These are phyloP conservation scores for Oryza brachyantha DNA, from an alignment of 176 grass and related monocot genomes.

Conservation along the genomic window DNA sequence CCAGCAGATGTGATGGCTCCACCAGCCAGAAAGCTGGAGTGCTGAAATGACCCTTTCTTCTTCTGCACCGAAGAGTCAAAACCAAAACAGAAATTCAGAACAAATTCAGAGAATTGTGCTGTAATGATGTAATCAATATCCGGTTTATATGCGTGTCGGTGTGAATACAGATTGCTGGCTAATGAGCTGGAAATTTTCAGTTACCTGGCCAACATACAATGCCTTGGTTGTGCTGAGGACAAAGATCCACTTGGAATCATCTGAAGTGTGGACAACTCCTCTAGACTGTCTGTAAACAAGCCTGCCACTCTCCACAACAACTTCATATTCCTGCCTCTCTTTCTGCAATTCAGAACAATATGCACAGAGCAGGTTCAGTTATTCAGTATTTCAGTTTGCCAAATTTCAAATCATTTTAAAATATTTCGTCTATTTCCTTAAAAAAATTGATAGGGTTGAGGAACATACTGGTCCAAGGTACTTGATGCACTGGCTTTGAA, in stretches of 20 bases:
- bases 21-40: constrained; percentile 83
- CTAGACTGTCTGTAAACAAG: constrained; percentile 60
- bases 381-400: background rate
- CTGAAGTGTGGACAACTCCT: constrained; percentile 52
- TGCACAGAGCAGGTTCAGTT: constrained; percentile 1
- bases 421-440: background rate
- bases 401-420: background rate
- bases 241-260: constrained; percentile 92
- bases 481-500: constrained; percentile 85
- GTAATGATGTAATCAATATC: background rate
- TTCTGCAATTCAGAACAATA: constrained; percentile 52
- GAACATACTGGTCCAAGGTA: constrained; percentile 86
- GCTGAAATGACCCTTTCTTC: constrained; percentile 93
- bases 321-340: constrained; percentile 84
- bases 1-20: constrained; percentile 84
- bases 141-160: background rate
- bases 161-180: background rate
- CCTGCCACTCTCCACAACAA: constrained; percentile 57
- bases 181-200: constrained; percentile 16
- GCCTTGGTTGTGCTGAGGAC: constrained; percentile 70
- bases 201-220: constrained; percentile 87
- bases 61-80: constrained; percentile 53
- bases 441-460: background rate
- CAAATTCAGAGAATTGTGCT: background rate
- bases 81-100: background rate